Evolutionary conservation across 306 rosid species (phyloP).

Genomic region (Boehmeria nivea): DNA sequence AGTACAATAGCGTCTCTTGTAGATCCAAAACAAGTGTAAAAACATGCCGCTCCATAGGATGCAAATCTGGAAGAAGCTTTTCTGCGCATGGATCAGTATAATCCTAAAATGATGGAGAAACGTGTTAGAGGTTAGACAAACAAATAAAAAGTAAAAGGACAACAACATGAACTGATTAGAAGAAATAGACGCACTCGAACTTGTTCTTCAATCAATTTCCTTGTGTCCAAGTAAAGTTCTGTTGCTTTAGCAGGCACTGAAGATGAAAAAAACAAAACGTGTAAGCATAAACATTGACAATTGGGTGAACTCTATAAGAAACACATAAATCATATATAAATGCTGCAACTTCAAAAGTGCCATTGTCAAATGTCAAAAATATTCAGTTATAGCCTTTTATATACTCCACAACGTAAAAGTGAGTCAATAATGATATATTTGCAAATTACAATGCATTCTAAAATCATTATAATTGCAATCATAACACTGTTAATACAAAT

Average conservation of each 20-base stretch:
- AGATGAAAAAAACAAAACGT: constrained; percentile 9
- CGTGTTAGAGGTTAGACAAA: constrained; percentile 16
- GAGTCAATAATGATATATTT: too few species aligned
- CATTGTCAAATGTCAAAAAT: neutral
- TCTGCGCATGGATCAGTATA: constrained; percentile 84
- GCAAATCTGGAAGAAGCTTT: constrained; percentile 97
- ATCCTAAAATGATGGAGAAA: constrained; percentile 42
- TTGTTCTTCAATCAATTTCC: constrained; percentile 80
- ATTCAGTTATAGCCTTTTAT: too few species aligned
- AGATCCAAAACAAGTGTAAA: constrained; percentile 96
- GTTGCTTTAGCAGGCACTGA: constrained; percentile 82
- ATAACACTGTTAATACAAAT: too few species aligned
- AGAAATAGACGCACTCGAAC: constrained; percentile 44
- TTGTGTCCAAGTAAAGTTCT: constrained; percentile 70
- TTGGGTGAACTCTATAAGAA: too few species aligned
- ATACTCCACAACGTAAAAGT: too few species aligned
- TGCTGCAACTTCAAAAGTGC: neutral
- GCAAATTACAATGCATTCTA: too few species aligned
- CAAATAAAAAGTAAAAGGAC: neutral
- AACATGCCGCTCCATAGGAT: constrained; percentile 71
- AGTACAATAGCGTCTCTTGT: constrained; percentile 83
- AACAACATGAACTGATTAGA: constrained; percentile 5
- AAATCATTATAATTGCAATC: too few species aligned
- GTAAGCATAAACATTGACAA: too few species aligned
- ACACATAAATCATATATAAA: neutral